Conservation (phyloP, 441 rosid species). For the Mallotus repandus region DNA sequence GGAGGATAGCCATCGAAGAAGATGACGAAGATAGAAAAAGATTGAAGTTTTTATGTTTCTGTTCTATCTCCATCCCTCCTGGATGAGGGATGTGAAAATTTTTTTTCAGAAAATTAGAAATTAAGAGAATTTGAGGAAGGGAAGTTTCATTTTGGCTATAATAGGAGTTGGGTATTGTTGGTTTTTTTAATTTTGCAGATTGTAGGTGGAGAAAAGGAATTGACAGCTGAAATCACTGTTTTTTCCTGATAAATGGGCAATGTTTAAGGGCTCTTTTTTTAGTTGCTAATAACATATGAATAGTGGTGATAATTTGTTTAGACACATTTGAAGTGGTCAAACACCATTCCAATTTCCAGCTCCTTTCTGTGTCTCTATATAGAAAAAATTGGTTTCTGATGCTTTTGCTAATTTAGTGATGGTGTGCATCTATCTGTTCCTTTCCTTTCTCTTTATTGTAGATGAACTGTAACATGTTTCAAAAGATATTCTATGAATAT, state of each 20-base stretch:
- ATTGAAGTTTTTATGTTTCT: slow-evolving; percentile 22
- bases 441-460: too few species aligned
- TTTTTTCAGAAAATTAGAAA: slow-evolving; percentile 4
- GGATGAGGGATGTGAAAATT: slow-evolving; percentile 32
- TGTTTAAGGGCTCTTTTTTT: slow-evolving; percentile 30
- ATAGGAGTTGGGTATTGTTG: slow-evolving; percentile 11
- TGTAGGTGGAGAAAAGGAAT: slow-evolving; percentile 24
- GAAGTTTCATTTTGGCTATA: slow-evolving; percentile 15
- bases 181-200: slow-evolving; percentile 10
- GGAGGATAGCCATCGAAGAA: slow-evolving; percentile 43
- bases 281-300: slow-evolving; percentile 21
- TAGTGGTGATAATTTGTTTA: background rate
- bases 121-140: background rate
- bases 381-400: too few species aligned
- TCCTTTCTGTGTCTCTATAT: too few species aligned
- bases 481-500: too few species aligned
- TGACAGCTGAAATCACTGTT: slow-evolving; percentile 28
- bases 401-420: too few species aligned
- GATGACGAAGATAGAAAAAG: slow-evolving; percentile 35
- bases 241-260: slow-evolving; percentile 25
- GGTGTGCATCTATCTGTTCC: too few species aligned
- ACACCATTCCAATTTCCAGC: background rate
- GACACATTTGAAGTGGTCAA: slow-evolving; percentile 37
- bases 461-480: too few species aligned
- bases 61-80: slow-evolving; percentile 88